Base-by-base conservation (phyloP, 768 basidiomycete species). In the Phaeolepiota aurea region DNA sequence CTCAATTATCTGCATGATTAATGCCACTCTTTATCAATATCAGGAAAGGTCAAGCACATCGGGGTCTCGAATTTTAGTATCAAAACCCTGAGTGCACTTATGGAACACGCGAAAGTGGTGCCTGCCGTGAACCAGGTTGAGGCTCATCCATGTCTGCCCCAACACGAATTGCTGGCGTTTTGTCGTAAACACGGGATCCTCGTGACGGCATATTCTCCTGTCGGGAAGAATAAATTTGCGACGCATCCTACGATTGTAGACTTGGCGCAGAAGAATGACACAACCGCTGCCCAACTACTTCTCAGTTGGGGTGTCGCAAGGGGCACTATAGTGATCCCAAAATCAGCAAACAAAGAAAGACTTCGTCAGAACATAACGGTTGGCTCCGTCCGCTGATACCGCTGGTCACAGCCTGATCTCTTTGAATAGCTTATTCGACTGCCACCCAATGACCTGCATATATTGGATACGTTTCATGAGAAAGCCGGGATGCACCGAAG, bases 291-390 rank as follows among this genome's bases (percentile, higher is more conserved):
- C 1, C 74, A 77, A 48, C 63, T 76, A 5, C 53, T 74, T 2
- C 63, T 80, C n/a, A 66, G 72, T 44, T 81, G 78, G 79, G 68
- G 64, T 10, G 69, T 74, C 4, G 66, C 76, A 52, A 62, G 72
- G 4, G 72, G 71, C 10, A 67, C 73, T 7, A 62, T 64, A 9
- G 71, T 77, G 14, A 69, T 79, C 22, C 74, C 79, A 18, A 79
- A 81, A 62, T 56, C 65, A 37, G 63, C 59, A 48, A 59, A 66
- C 38, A 51, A 53, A 20, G 58, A 54, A 21, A 60, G 75, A 5
- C 54, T 77, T 46, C 58, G 49, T 35, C 50, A 66, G 38, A 80
- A 80, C 54, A 49, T 66, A 22, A 50, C 54, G 7, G 65, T 68
- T 37, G 35, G 55, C 25, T 28, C n/a, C 25, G 7, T 40, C 3